Base-by-base conservation (phyloP, 805 yeast genomes). In the Metschnikowia proteae region DNA sequence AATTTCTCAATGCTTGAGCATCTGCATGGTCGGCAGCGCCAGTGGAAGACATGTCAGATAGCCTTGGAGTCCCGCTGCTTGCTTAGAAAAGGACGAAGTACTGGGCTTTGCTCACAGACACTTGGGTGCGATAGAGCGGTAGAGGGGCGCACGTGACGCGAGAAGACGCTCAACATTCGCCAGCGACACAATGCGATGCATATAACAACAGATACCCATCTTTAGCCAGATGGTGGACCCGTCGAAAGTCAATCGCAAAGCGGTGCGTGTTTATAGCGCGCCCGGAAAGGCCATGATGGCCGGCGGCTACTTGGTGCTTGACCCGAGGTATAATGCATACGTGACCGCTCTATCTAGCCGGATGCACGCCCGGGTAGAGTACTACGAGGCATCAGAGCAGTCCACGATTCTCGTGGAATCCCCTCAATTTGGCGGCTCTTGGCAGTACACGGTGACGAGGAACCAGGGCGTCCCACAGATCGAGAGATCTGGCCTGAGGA, bases 261-360 rank as follows among this genome's bases (percentile, higher is more conserved):
- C 43, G 6, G 41, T 53, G 36, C 67, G 70, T 47, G 88, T 84
- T 6, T 92, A 81, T 62, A 86, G 96, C 61, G 95, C 98, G 0
- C 97, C 99, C 0, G 97, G 98, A 0, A 94, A 94, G 65, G 98
- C 97, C 1, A 72, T 94, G 27, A 59, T 94, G 9, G 97, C 94
- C 0, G 99, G 99, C 17, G 99, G 99, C 0, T 94, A 94, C 63
- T 74, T 94, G 31, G 98, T 94, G 0, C 70, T 94, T 22, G 94
- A 87, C 50, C 91, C 91, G 0, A 66, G 65, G 33, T 91, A 86
- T 68, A 68, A 74, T 40, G 82, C 96, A 0, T 86, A 84, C 62
- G 96, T 88, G 3, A 83, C 92, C 9, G 98, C 96, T 0, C 76
- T 94, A 13, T 86, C 96, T 1, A 81, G 96, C 4, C 76, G 98